These are phyloP conservation scores for Triadica sebifera DNA, from an alignment of 345 rosid species.

Conservation along the genomic window DNA sequence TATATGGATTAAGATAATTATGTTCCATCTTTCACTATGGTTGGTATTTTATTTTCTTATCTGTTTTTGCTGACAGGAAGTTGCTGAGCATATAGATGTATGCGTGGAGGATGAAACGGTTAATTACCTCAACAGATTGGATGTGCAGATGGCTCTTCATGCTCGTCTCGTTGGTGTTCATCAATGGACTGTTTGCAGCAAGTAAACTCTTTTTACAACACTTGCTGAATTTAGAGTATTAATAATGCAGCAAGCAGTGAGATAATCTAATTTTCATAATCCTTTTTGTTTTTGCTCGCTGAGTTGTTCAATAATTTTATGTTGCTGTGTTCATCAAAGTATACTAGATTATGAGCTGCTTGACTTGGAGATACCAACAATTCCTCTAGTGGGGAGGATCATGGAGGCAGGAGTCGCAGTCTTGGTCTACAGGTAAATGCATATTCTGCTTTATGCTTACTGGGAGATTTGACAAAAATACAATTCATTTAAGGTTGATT, in stretches of 20 bases:
- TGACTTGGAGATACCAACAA: slow-evolving; percentile 78
- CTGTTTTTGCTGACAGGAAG: slow-evolving; percentile 45
- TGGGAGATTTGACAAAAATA: neutral
- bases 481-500: neutral
- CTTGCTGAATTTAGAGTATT: neutral
- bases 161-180: slow-evolving; percentile 83
- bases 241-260: neutral
- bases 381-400: slow-evolving; percentile 52
- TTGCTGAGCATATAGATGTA: slow-evolving; percentile 74
- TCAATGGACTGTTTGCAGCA: slow-evolving; percentile 84
- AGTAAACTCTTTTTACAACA: slow-evolving; percentile 41
- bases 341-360: slow-evolving; percentile 75
- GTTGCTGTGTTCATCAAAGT: slow-evolving; percentile 33
- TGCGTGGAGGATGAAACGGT: slow-evolving; percentile 95
- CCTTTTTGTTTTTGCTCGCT: too few relatives aligned
- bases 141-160: slow-evolving; percentile 87
- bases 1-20: too few relatives aligned
- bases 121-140: slow-evolving; percentile 73
- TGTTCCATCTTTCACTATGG: neutral
- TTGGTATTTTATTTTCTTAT: neutral
- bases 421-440: slow-evolving; percentile 71
- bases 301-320: neutral
- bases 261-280: too few relatives aligned
- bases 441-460: neutral
- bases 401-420: slow-evolving; percentile 70